These are phyloP conservation scores for Suhomyces sp. DNA, from an alignment of 805 yeast genomes.

Conservation along the genomic window DNA sequence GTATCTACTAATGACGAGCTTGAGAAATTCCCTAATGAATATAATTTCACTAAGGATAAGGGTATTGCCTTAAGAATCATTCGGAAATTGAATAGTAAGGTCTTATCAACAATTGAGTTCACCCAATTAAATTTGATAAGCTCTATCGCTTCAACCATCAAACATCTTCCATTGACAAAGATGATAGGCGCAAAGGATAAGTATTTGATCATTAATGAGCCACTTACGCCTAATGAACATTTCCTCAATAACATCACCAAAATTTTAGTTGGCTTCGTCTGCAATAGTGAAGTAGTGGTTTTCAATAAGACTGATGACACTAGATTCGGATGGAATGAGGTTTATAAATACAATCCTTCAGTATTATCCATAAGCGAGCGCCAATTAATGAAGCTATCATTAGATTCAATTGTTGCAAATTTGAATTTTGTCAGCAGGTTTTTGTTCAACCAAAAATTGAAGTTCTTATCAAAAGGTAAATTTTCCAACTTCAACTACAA, in stretches of 20 bases:
- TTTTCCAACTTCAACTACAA: constrained; percentile 29
- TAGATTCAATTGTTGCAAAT: constrained; percentile 6
- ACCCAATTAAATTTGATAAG: constrained; percentile 55
- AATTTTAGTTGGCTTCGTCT: constrained; percentile 39
- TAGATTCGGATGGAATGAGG: constrained; percentile 9
- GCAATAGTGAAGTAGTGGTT: constrained; percentile 26
- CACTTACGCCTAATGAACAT: constrained; percentile 18
- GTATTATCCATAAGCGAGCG: constrained; percentile 28
- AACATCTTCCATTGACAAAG: constrained; percentile 44
- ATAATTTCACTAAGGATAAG: constrained; percentile 32
- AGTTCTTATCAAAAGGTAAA: constrained; percentile 50
- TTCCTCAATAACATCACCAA: constrained; percentile 35
- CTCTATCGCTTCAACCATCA: constrained; percentile 51
- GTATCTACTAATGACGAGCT: neutral
- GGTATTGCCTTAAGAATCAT: constrained; percentile 35
- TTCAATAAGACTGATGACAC: constrained; percentile 5
- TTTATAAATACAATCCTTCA: constrained; percentile 24
- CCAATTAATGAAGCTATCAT: constrained; percentile 16
- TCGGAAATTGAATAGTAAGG: constrained; percentile 14
- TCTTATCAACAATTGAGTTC: constrained; percentile 26
- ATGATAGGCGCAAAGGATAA: constrained; percentile 28
- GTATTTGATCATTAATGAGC: constrained; percentile 20
- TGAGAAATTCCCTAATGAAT: constrained; percentile 26
- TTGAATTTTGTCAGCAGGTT: constrained; percentile 12
- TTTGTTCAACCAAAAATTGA: constrained; percentile 35